Conservation (phyloP, 495 filamentous ascomycete species). For the Poronia punctata region DNA sequence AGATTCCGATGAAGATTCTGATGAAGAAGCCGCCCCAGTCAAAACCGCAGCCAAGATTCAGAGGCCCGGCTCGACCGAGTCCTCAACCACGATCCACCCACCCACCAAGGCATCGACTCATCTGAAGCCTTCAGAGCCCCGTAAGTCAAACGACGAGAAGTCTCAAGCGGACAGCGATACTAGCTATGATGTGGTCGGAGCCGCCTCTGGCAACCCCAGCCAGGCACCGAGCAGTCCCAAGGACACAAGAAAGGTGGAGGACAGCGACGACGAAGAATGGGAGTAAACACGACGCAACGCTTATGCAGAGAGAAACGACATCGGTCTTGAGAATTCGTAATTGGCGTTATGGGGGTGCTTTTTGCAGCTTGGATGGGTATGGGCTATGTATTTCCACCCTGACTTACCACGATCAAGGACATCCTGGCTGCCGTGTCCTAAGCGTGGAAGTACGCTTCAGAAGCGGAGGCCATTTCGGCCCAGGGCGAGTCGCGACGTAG, state of each 20-base stretch:
- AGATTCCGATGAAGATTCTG: constrained; percentile 24
- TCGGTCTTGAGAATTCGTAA: constrained; percentile 5
- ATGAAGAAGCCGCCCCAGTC: constrained; percentile 20
- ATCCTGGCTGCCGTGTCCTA: neutral
- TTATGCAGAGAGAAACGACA: neutral
- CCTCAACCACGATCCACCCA: constrained; percentile 48
- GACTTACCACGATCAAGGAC: constrained; percentile 6
- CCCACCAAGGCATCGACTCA: constrained; percentile 20
- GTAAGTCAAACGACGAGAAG: constrained; percentile 79
- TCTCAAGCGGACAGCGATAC: constrained; percentile 82
- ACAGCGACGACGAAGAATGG: constrained; percentile 58
- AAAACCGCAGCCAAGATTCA: constrained; percentile 23
- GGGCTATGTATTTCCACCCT: constrained; percentile 4
- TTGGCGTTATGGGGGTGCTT: constrained; percentile 9
- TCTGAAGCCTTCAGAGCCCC: constrained; percentile 56
- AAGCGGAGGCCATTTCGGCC: neutral
- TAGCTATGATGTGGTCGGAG: constrained; percentile 85
- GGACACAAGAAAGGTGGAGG: constrained; percentile 42
- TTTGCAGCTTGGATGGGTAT: constrained; percentile 7
- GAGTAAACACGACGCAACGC: constrained; percentile 46
- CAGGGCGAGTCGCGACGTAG: neutral
- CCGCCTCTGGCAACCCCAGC: constrained; percentile 68
- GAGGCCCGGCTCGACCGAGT: constrained; percentile 39
- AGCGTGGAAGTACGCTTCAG: neutral
- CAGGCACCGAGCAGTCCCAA: constrained; percentile 67